A percentile compares a stretch with the other conserved stretches of the same genome.
Evolutionary conservation across 768 basidiomycete genomes (phyloP).

Genomic region (Cubamyces lactineus): DNA sequence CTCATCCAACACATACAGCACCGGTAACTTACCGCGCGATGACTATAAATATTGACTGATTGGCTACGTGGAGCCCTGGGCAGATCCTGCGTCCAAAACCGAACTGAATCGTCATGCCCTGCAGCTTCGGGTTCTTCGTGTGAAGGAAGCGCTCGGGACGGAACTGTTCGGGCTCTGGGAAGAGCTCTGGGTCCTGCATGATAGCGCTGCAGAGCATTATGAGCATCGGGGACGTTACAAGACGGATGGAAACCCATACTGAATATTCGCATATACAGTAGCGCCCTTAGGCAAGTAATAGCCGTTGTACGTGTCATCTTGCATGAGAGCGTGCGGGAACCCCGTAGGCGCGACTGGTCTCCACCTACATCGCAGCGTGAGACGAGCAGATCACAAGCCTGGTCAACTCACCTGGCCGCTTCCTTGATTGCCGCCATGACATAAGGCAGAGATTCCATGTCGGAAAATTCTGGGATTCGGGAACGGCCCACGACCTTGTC

Average conservation of each 20-base stretch:
- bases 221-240: neutral
- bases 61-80: slow-evolving; percentile 26
- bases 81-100: slow-evolving; percentile 31
- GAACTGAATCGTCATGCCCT: slow-evolving; percentile 24
- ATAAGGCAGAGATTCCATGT: slow-evolving; percentile 30
- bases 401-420: slow-evolving; percentile 24
- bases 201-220: slow-evolving; percentile 14
- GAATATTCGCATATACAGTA: slow-evolving; percentile 21
- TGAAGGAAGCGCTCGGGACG: slow-evolving; percentile 31
- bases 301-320: slow-evolving; percentile 30
- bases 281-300: slow-evolving; percentile 35
- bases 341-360: slow-evolving; percentile 5
- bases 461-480: slow-evolving; percentile 32
- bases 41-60: slow-evolving; percentile 19
- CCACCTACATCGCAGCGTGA: neutral
- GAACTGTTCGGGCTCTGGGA: slow-evolving; percentile 30
- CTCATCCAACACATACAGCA: too few relatives aligned
- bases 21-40: slow-evolving; percentile 11
- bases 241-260: neutral
- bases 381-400: neutral
- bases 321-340: slow-evolving; percentile 27
- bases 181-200: slow-evolving; percentile 23
- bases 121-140: slow-evolving; percentile 19
- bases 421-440: slow-evolving; percentile 32
- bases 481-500: slow-evolving; percentile 32